A percentile compares a stretch with the other conserved stretches of the same genome.
These are phyloP conservation scores for Agaricus subrufescens DNA, from an alignment of 768 basidiomycete genomes.

Conservation along the genomic window DNA sequence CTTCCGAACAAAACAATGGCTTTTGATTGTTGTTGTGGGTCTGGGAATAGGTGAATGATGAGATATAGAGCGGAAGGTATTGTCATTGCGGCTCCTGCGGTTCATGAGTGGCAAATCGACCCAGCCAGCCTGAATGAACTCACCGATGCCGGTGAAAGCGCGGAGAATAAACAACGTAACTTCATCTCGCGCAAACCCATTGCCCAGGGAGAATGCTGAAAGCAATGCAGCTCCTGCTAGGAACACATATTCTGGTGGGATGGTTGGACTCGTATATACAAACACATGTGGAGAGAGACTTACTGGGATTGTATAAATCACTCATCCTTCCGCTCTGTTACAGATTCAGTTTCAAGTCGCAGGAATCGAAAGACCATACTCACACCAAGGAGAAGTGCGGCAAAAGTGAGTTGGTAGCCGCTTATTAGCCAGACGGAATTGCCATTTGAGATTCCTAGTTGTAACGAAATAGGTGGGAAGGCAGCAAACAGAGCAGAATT, in stretches of 20 bases:
- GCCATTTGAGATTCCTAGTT: neutral
- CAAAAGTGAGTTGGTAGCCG: slow-evolving; percentile 5
- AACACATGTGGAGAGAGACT: neutral
- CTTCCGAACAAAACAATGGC: slow-evolving; percentile 42
- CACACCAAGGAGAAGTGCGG: neutral
- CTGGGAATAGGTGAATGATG: slow-evolving; percentile 42
- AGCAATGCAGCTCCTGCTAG: slow-evolving; percentile 15
- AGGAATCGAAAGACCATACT: neutral
- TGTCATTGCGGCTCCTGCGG: slow-evolving; percentile 36
- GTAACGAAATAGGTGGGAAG: neutral
- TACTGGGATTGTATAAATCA: neutral
- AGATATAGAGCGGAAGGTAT: slow-evolving; percentile 42
- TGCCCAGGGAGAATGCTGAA: slow-evolving; percentile 35
- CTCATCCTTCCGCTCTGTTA: neutral
- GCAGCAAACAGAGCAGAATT: neutral
- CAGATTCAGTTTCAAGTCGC: neutral
- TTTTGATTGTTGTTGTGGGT: slow-evolving; percentile 35
- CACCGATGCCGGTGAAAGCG: slow-evolving; percentile 41
- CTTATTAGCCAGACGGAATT: neutral
- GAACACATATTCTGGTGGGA: neutral
- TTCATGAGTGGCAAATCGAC: neutral
- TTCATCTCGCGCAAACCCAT: slow-evolving; percentile 37
- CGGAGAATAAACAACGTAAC: slow-evolving; percentile 42
- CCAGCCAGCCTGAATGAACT: neutral
- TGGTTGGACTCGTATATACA: too few relatives aligned